Base-by-base conservation (phyloP, 2,329 filamentous ascomycete genomes). In the Helotiales sp. region DNA sequence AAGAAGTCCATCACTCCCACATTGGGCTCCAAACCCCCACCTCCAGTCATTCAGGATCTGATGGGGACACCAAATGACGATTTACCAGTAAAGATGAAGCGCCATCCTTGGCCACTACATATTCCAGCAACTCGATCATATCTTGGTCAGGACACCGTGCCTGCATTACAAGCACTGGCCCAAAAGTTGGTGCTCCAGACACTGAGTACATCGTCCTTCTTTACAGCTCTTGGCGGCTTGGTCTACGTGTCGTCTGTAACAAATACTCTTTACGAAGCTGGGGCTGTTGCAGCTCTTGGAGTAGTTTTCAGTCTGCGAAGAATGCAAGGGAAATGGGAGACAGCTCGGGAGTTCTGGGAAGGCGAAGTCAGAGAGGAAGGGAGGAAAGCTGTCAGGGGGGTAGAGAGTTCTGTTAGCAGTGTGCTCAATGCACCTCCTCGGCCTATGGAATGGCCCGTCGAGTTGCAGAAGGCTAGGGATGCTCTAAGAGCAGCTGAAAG, bases 151-250 rank as follows among this genome's bases (percentile, higher is more conserved):
- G 80, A 84, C 59, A 90, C 87, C 0, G 80, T 92, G 2, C 87
- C 88, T 1, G 83, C 86, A 1, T 76, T 93, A 3, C 89, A 91
- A 68, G 85, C 88, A 1, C 76, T 91, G 0, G 88, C 88, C 1
- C 89, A 93, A 72, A 84, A 81, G 56, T 82, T 93, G 1, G 85
- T 96, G 4, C 71, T 96, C 4, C 86, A 92, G 67, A 89, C 90
- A 0, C 38, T 71, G 0, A 88, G 86, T 52, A 91, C 90, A 0
- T 89, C 90, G 0, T 84, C 85, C 4, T 75, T 89, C 2, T 82
- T 82, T 0, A 76, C 69, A 0, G 78, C 79, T 0, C 75, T 88
- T 0, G 81, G 80, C 0, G 80, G 73, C 0, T 75, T 88, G 9
- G 75, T 82, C 1, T 87, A 87, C 66, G 65, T 84, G 7, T 84